Percentiles rank a stretch among this genome's conserved stretches.
phyloP scores from a whole-genome alignment of 768 basidiomycete genomes.

The Saitozyma podzolica region DNA sequence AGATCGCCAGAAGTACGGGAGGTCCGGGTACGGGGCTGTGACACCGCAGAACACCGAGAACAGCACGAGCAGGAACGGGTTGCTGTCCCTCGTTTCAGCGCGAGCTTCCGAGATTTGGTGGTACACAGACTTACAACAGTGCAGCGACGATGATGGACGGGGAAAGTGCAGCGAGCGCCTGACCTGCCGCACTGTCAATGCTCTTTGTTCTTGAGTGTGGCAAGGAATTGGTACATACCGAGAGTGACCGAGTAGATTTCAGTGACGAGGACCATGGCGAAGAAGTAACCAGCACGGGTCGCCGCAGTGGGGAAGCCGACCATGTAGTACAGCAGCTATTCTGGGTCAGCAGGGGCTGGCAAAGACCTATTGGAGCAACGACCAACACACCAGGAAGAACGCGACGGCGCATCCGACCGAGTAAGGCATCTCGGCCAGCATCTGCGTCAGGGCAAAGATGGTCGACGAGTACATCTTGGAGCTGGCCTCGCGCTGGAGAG shows the following conservation, averaged over 20 bases:
- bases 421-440: constrained; percentile 70
- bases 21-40: constrained; percentile 53
- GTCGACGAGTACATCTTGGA: constrained; percentile 83
- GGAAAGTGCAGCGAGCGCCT: constrained; percentile 69
- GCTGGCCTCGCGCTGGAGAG: constrained; percentile 62
- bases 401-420: constrained; percentile 65
- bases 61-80: constrained; percentile 16
- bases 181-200: constrained; percentile 18
- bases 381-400: constrained; percentile 64
- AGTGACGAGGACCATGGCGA: constrained; percentile 60
- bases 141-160: constrained; percentile 78
- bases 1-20: constrained; percentile 64
- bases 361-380: neutral
- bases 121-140: constrained; percentile 54
- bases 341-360: too few relatives aligned
- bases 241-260: constrained; percentile 72
- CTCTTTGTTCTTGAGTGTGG: too few relatives aligned
- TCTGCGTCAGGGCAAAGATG: constrained; percentile 79
- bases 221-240: constrained; percentile 9
- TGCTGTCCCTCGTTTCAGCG: neutral
- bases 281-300: constrained; percentile 49
- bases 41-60: constrained; percentile 27
- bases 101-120: too few relatives aligned
- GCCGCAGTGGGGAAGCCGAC: constrained; percentile 47
- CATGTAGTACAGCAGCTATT: constrained; percentile 39